Conservation (phyloP, 345 rosid species). For the Erucastrum elatum region DNA sequence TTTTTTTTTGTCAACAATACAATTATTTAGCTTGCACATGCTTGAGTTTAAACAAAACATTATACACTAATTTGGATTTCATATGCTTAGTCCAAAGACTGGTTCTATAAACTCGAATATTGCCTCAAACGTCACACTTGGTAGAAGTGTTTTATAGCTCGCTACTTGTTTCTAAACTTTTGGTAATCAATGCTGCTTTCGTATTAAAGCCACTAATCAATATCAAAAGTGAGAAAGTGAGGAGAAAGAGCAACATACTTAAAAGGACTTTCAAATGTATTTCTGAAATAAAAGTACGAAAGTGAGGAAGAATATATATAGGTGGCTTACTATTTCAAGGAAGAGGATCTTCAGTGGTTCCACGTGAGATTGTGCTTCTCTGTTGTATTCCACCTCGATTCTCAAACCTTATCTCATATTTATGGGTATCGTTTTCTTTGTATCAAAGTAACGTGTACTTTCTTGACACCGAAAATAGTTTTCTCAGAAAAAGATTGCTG, state of each 20-base stretch:
- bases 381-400: slow-evolving; percentile 40
- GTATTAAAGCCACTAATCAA: not conserved
- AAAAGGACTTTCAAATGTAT: not conserved
- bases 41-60: not conserved
- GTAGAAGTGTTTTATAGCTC: not conserved
- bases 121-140: not conserved
- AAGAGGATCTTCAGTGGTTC: slow-evolving; percentile 36
- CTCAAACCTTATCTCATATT: slow-evolving; percentile 38
- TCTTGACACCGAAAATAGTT: slow-evolving; percentile 21
- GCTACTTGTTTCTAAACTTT: not conserved
- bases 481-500: not conserved
- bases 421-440: slow-evolving; percentile 28
- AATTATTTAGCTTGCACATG: no score
- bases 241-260: not conserved
- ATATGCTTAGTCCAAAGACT: not conserved
- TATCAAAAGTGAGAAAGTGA: not conserved
- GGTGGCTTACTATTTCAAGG: slow-evolving; percentile 36
- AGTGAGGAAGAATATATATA: slow-evolving; percentile 29
- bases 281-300: slow-evolving; percentile 10
- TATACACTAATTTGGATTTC: not conserved
- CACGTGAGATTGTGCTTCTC: slow-evolving; percentile 42
- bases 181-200: not conserved
- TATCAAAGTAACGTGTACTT: slow-evolving; percentile 28
- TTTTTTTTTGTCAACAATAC: no score
- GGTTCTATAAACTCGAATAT: not conserved